Conservation (phyloP, 257 asterid genomes). For the Solanum chmielewskii region DNA sequence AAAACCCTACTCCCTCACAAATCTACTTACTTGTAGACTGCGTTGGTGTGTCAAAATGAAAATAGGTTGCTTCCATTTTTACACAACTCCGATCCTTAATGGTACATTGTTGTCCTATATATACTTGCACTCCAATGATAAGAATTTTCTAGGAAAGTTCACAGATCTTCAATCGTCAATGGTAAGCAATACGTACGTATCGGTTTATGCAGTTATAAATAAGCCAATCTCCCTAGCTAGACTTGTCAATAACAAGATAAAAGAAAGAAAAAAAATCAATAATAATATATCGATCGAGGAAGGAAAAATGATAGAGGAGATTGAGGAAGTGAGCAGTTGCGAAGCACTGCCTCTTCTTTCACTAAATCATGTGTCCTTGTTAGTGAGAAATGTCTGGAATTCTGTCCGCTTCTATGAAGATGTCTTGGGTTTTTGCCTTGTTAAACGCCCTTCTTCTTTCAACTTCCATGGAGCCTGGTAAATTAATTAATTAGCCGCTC, state of each 20-base stretch:
- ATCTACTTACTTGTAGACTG: neutral
- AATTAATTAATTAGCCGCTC: neutral
- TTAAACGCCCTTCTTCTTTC: slow-evolving; percentile 31
- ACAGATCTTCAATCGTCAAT: neutral
- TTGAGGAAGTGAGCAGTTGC: slow-evolving; percentile 8
- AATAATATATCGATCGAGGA: neutral
- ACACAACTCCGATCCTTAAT: neutral
- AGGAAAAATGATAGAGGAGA: neutral
- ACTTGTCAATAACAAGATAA: neutral
- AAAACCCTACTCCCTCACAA: neutral
- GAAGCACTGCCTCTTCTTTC: slow-evolving; percentile 26
- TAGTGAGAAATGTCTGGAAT: slow-evolving; percentile 13
- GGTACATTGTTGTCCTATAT: neutral
- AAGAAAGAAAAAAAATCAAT: too few relatives aligned
- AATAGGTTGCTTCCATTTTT: neutral
- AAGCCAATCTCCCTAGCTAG: neutral
- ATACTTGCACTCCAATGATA: neutral
- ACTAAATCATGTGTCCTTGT: slow-evolving; percentile 22
- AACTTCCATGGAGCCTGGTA: slow-evolving; percentile 32
- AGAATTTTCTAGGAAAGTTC: neutral
- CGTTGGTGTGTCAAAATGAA: neutral
- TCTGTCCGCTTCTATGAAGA: slow-evolving; percentile 22
- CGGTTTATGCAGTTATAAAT: neutral
- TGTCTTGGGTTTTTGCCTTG: slow-evolving; percentile 21
- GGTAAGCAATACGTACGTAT: neutral